Evolutionary conservation across 345 rosid species (phyloP).

Genomic region (Gossypium bickii): DNA sequence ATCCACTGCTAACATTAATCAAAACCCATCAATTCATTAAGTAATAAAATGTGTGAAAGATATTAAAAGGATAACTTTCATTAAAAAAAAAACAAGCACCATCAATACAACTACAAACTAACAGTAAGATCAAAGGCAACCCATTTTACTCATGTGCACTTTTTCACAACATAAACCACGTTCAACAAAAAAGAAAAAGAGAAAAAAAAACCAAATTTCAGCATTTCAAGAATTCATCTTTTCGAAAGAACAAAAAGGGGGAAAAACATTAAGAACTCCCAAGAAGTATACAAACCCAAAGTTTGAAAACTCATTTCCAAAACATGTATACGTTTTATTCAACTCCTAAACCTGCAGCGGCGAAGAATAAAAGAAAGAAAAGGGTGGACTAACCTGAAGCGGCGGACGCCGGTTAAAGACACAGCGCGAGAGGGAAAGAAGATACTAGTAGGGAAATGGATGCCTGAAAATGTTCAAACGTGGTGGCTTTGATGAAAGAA

Average conservation of each 20-base stretch:
- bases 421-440: background rate
- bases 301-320: background rate
- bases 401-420: background rate
- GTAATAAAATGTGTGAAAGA: background rate
- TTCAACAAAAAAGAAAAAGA: background rate
- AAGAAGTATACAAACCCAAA: background rate
- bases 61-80: background rate
- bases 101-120: background rate
- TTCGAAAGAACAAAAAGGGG: background rate
- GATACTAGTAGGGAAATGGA: background rate
- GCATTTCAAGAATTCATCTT: background rate
- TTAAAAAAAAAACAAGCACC: background rate
- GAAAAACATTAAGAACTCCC: background rate
- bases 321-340: background rate
- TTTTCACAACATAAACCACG: background rate
- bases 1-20: background rate
- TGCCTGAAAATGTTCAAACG: background rate
- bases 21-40: background rate
- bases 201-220: background rate
- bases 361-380: background rate
- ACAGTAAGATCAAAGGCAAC: background rate
- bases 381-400: background rate
- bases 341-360: background rate
- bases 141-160: background rate
- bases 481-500: background rate